These are phyloP conservation scores for Diplodia intermedia DNA, from an alignment of 2,329 filamentous ascomycete species.

Conservation along the genomic window DNA sequence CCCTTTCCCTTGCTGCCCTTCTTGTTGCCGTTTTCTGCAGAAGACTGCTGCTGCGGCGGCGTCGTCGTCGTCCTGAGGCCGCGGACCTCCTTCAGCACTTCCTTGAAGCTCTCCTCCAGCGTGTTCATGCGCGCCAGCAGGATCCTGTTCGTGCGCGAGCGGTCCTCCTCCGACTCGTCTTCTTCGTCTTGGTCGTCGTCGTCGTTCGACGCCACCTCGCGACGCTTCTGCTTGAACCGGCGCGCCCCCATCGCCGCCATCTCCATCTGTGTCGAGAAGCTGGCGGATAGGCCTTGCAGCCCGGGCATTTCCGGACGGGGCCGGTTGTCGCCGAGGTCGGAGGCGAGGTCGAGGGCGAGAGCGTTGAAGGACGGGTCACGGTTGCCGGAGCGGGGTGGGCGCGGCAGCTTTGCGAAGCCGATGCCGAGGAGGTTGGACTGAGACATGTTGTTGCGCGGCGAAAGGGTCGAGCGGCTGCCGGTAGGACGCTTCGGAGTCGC, in stretches of 20 bases:
- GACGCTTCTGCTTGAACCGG: neutral
- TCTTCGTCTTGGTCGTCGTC: neutral
- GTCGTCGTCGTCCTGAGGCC: constrained; percentile 52
- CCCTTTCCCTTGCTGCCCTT: neutral
- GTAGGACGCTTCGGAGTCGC: constrained; percentile 18
- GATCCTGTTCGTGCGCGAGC: constrained; percentile 66
- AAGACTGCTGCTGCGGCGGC: neutral
- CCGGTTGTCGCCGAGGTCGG: constrained; percentile 70
- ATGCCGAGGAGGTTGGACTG: constrained; percentile 62
- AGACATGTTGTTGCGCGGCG: constrained; percentile 42
- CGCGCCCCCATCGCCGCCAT: constrained; percentile 41
- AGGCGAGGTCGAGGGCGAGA: constrained; percentile 69
- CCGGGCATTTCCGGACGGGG: constrained; percentile 59
- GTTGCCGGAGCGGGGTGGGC: constrained; percentile 53
- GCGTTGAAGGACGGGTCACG: constrained; percentile 70
- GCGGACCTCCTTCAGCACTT: constrained; percentile 83
- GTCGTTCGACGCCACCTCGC: neutral
- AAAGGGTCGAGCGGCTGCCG: constrained; percentile 41
- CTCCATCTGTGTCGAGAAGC: constrained; percentile 73
- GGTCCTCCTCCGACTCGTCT: constrained; percentile 40
- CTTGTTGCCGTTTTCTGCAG: constrained; percentile 11
- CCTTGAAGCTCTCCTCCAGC: constrained; percentile 86
- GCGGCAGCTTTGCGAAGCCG: constrained; percentile 63
- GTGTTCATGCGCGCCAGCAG: constrained; percentile 92
- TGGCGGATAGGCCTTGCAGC: constrained; percentile 67